Base-by-base conservation (phyloP, 805 yeast species). In the Saccharomycopsis guyanensis region DNA sequence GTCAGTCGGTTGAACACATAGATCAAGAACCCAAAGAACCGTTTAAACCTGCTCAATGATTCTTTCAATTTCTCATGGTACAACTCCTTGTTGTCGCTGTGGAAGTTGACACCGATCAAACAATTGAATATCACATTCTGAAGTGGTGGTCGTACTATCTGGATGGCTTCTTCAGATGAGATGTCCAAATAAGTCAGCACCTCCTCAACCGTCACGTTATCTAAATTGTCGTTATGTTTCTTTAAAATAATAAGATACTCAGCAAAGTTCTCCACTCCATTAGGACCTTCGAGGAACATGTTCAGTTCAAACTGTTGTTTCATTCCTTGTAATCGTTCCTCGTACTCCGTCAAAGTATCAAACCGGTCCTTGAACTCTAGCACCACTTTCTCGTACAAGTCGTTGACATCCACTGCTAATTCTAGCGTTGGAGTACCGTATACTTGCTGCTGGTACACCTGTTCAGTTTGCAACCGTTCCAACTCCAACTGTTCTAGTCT, bases 1-100 rank as follows among this genome's bases (percentile, higher is more conserved):
- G 69, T 70, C 55, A 75, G 80, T 32, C 82, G 59, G 57, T 77
- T 77, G 56, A 77, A 64, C 55, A 75, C 74, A 50, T 75, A 59
- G 42, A 77, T 74, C 40, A 75, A 62, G 38, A 73, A 71, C 24
- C 76, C 75, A 18, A 69, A 63, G 31, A 76, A 71, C 38, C 60
- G 61, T n/a, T 59, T 59, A 43, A 66, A 66, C 20, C 46, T 19
- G n/a, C 29, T 18, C n/a, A 40, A 22, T 3, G 43, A n/a, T 16
- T 33, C 42, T 35, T 40, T 31, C 22, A 45, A 36, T 12, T 27
- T 27, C 6, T 33, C 10, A n/a, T n/a, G n/a, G n/a, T n/a, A n/a
- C 18, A 15, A 10, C 4, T 20, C 15, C 29, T 19, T 27, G 22
- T 33, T 20, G 19, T 41, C 39, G 27, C 38, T 13, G 18, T 24